A percentile compares a stretch with the other conserved stretches of the same genome.
phyloP scores from a whole-genome alignment of 129 eudicot genomes.

The Tagetes erecta region DNA sequence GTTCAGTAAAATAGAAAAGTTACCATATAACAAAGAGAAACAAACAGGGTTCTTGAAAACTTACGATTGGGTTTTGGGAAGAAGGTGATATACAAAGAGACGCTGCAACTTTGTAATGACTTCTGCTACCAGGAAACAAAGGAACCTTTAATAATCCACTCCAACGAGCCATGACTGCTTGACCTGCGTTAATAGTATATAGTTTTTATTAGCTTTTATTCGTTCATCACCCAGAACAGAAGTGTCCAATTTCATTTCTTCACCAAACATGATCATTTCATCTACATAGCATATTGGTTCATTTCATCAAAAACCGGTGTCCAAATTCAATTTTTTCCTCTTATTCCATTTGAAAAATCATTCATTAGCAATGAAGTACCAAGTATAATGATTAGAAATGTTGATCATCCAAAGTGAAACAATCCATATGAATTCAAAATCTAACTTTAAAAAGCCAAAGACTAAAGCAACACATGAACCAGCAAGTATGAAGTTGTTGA shows the following conservation, averaged over 20 bases:
- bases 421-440: neutral
- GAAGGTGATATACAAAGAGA: slow-evolving; percentile 69
- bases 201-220: too few relatives aligned
- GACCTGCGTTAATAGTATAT: neutral
- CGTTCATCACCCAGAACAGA: too few relatives aligned
- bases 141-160: slow-evolving; percentile 71
- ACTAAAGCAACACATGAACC: neutral
- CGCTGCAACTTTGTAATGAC: slow-evolving; percentile 69
- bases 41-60: slow-evolving; percentile 23
- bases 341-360: neutral
- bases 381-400: neutral
- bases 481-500: neutral
- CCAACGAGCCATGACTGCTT: slow-evolving; percentile 77
- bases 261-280: neutral
- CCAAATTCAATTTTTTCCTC: neutral
- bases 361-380: neutral
- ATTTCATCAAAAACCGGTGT: neutral
- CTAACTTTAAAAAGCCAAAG: neutral
- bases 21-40: neutral
- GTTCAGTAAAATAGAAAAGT: neutral
- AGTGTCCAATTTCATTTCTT: too few relatives aligned
- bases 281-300: too few relatives aligned
- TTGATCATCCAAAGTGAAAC: slow-evolving; percentile 4
- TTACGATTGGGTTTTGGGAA: slow-evolving; percentile 51
- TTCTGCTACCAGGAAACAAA: slow-evolving; percentile 51